Evolutionary conservation across 192 early-diverging fungal genomes (phyloP).

Genomic region (Pecoramyces ruminantium): DNA sequence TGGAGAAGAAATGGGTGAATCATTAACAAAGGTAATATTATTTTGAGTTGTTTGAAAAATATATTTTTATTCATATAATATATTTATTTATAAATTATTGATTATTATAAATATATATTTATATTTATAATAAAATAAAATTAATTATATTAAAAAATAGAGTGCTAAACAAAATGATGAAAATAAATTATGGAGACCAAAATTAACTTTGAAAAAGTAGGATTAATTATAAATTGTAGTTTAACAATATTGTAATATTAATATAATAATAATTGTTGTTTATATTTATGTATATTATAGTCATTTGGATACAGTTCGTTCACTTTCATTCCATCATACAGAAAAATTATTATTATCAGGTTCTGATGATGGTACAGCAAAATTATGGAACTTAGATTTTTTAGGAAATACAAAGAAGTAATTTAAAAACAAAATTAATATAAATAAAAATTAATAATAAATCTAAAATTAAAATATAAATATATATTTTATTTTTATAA

Average conservation of each 20-base stretch:
- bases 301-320: conserved; percentile 52
- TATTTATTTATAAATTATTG: no score
- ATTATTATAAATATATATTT: no score
- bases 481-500: no score
- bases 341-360: conserved; percentile 41
- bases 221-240: no score
- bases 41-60: no score
- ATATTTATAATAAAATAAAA: no score
- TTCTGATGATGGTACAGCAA: conserved; percentile 65
- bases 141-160: not conserved
- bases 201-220: conserved; percentile 37
- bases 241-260: no score
- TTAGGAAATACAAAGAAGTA: conserved; percentile 8
- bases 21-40: not conserved
- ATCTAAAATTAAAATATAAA: no score
- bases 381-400: conserved; percentile 46
- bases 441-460: no score
- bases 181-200: conserved; percentile 41
- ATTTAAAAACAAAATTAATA: not conserved
- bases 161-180: not conserved
- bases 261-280: no score
- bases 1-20: not conserved
- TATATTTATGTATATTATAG: conserved; percentile 20
- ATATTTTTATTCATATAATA: no score
- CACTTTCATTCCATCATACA: conserved; percentile 35